Conservation (phyloP, 2,329 filamentous ascomycete genomes). For the Fonsecaea pugnacius region DNA sequence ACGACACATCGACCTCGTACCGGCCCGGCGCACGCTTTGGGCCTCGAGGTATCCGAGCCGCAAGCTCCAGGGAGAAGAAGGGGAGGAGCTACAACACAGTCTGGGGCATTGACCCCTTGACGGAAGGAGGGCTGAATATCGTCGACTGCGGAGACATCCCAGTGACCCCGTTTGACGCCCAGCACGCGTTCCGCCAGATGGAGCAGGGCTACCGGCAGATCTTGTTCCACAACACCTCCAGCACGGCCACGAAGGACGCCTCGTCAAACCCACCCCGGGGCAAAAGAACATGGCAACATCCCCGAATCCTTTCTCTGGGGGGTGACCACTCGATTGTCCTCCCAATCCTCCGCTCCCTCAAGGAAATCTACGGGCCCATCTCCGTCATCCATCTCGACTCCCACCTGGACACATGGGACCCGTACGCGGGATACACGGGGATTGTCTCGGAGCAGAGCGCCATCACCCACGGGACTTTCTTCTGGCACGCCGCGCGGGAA, state of each 20-base stretch:
- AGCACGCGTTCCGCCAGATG: conserved; percentile 79
- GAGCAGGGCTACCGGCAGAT: conserved; percentile 81
- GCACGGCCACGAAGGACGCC: conserved; percentile 35
- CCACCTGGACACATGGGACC: conserved; percentile 70
- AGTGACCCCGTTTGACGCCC: conserved; percentile 84
- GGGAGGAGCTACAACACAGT: conserved; percentile 40
- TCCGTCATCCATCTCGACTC: conserved; percentile 68
- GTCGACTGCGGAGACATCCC: conserved; percentile 84
- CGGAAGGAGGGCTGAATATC: conserved; percentile 55
- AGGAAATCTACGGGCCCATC: conserved; percentile 69
- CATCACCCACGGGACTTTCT: conserved; percentile 88
- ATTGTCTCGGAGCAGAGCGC: conserved; percentile 74
- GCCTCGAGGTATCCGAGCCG: conserved; percentile 41
- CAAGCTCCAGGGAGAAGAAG: conserved; percentile 40
- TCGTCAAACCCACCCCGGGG: conserved; percentile 40
- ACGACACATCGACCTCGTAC: conserved; percentile 43
- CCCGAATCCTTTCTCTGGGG: conserved; percentile 75
- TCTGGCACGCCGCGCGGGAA: conserved; percentile 79
- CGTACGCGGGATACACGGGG: conserved; percentile 79
- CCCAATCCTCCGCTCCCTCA: conserved; percentile 60
- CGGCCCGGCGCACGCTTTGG: conserved; percentile 43
- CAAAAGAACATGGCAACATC: conserved; percentile 68
- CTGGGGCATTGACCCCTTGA: conserved; percentile 40
- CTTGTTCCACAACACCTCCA: conserved; percentile 68
- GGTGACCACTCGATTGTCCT: conserved; percentile 52